phyloP scores from a whole-genome alignment of 352 stramenopile species.

The Halophytophthora polymorphica region DNA sequence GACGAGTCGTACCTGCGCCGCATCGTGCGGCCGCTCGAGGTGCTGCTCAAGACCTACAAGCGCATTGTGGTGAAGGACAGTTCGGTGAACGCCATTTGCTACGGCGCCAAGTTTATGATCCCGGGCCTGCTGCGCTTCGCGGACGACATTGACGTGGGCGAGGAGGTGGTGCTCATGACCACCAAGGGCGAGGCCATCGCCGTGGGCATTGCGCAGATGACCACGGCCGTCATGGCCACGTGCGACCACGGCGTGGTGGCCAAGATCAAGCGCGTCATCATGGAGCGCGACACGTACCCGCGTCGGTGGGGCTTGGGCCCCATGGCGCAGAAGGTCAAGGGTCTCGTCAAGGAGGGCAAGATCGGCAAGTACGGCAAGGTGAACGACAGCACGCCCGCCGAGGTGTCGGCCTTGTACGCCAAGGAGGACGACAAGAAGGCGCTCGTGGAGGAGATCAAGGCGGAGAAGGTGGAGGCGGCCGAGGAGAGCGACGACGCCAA shows the following conservation, averaged over 20 bases:
- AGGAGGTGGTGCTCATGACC: conserved; percentile 99
- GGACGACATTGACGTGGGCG: conserved; percentile 98
- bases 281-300: conserved; percentile 99
- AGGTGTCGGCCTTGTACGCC: conserved; percentile 75
- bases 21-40: conserved; percentile 97
- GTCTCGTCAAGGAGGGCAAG: conserved; percentile 93
- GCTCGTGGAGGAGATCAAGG: conserved; percentile 61
- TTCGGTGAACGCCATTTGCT: conserved; percentile 99
- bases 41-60: conserved; percentile 99
- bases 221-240: conserved; percentile 98
- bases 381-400: conserved; percentile 80
- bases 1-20: conserved; percentile 98
- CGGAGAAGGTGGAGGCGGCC: conserved; percentile 32
- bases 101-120: conserved; percentile 99
- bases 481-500: conserved; percentile 54
- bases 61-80: conserved; percentile 99
- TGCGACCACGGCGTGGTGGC: conserved; percentile 99
- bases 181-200: conserved; percentile 99
- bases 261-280: conserved; percentile 99
- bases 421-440: conserved; percentile 53
- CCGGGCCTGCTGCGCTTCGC: conserved; percentile 98
- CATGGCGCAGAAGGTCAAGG: conserved; percentile 99
- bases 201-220: conserved; percentile 99
- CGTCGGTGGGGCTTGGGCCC: conserved; percentile 98
- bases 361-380: conserved; percentile 90